phyloP scores from a whole-genome alignment of 2,329 filamentous ascomycete genomes.

The Xylariomycetidae sp. region DNA sequence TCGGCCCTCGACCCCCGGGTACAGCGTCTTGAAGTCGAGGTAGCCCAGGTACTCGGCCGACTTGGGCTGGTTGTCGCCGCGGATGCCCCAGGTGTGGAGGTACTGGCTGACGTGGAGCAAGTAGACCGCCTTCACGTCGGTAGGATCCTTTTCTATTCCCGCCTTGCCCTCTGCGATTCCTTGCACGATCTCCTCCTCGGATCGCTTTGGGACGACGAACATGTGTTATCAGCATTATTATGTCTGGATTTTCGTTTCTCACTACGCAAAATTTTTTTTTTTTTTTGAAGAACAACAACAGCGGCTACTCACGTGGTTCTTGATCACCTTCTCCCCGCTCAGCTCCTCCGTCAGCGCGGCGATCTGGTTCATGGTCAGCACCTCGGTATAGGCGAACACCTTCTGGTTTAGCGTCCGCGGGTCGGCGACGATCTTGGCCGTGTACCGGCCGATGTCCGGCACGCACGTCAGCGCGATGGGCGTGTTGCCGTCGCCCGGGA shows the following conservation, averaged over 20 bases:
- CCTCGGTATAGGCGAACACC: conserved; percentile 41
- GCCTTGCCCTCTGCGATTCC: not conserved
- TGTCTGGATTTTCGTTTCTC: too few species aligned
- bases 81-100: conserved; percentile 38
- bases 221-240: too few species aligned
- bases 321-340: conserved; percentile 35
- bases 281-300: not conserved
- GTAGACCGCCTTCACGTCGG: conserved; percentile 1
- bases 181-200: conserved; percentile 3
- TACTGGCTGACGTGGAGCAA: conserved; percentile 31
- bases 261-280: too few species aligned
- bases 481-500: conserved; percentile 39
- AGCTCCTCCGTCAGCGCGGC: conserved; percentile 37
- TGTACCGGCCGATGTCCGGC: conserved; percentile 43
- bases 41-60: conserved; percentile 52
- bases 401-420: conserved; percentile 45
- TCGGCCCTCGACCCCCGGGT: conserved; percentile 37
- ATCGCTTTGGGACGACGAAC: too few species aligned
- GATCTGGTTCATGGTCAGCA: conserved; percentile 39
- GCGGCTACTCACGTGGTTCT: conserved; percentile 7
- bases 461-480: conserved; percentile 39
- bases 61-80: conserved; percentile 49
- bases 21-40: conserved; percentile 45
- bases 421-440: conserved; percentile 43
- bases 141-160: conserved; percentile 4